These are phyloP conservation scores for Tuber brumale DNA, from an alignment of 495 filamentous ascomycete species.

Conservation along the genomic window DNA sequence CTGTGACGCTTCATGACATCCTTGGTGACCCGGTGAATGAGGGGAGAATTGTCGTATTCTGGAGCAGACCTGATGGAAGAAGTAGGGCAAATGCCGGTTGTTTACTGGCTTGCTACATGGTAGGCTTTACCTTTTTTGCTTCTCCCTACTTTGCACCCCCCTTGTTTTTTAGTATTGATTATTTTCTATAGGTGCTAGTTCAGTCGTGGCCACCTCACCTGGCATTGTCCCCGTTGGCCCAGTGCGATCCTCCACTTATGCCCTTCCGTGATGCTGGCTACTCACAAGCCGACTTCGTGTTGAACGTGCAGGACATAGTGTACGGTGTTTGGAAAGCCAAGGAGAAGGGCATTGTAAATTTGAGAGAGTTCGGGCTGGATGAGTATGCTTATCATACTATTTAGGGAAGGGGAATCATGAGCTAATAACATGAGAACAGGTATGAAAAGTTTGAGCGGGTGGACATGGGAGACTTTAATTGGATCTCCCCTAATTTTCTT, in stretches of 20 bases:
- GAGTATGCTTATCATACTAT: slow-evolving; percentile 55
- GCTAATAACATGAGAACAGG: slow-evolving; percentile 44
- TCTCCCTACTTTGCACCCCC: background rate
- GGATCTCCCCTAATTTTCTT: slow-evolving; percentile 89
- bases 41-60: slow-evolving; percentile 83
- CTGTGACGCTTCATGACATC: slow-evolving; percentile 88
- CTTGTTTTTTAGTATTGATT: background rate
- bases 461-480: slow-evolving; percentile 99
- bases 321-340: slow-evolving; percentile 99
- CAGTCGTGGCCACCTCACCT: slow-evolving; percentile 97
- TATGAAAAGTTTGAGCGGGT: slow-evolving; percentile 93
- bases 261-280: slow-evolving; percentile 97
- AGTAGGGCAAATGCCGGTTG: slow-evolving; percentile 98
- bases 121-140: slow-evolving; percentile 12
- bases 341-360: slow-evolving; percentile 76
- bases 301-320: slow-evolving; percentile 93
- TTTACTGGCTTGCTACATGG: slow-evolving; percentile 38
- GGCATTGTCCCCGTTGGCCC: slow-evolving; percentile 91
- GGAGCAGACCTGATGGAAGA: slow-evolving; percentile 82
- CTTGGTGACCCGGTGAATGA: slow-evolving; percentile 78
- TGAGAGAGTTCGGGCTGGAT: slow-evolving; percentile 86
- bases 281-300: slow-evolving; percentile 91
- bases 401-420: background rate
- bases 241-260: slow-evolving; percentile 95
- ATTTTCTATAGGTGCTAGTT: slow-evolving; percentile 58